A percentile compares a stretch with the other conserved stretches of the same genome.
Evolutionary conservation across 2,329 filamentous ascomycete genomes (phyloP).

Genomic region (Ascochyta koolunga): DNA sequence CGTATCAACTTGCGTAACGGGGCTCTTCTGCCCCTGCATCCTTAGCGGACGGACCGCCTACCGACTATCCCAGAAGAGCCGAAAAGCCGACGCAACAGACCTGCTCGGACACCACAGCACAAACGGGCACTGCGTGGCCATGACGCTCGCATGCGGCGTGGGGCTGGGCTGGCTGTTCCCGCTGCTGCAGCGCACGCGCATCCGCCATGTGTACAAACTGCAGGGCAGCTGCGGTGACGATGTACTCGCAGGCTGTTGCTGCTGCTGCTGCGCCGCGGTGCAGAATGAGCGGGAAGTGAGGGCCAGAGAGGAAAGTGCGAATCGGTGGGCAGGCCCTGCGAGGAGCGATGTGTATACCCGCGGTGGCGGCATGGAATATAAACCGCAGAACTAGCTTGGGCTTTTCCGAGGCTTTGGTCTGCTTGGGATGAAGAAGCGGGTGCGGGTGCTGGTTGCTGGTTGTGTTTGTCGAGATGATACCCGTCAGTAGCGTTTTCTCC

Average conservation of each 20-base stretch:
- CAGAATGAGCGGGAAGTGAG: conserved; percentile 55
- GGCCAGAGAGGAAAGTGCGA: conserved; percentile 50
- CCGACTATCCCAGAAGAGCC: conserved; percentile 47
- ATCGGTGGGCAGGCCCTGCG: conserved; percentile 48
- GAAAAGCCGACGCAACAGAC: conserved; percentile 50
- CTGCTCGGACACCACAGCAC: conserved; percentile 44
- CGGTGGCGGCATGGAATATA: conserved; percentile 43
- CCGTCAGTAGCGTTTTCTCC: background rate
- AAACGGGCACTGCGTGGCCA: conserved; percentile 50
- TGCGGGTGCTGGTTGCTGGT: background rate
- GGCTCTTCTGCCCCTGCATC: conserved; percentile 52
- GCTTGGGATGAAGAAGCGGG: background rate
- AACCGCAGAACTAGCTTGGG: conserved; percentile 42
- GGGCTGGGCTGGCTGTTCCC: conserved; percentile 49
- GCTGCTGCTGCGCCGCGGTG: conserved; percentile 50
- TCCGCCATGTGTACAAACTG: conserved; percentile 54
- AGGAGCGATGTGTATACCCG: conserved; percentile 40
- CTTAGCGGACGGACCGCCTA: conserved; percentile 53
- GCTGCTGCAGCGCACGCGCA: conserved; percentile 44
- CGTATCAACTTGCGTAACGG: conserved; percentile 46
- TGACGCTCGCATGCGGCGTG: conserved; percentile 46
- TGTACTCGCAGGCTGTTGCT: conserved; percentile 46
- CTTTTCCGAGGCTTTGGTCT: too few species aligned
- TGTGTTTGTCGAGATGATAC: background rate
- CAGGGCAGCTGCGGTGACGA: conserved; percentile 47